Evolutionary conservation across 106 monocot species (phyloP).

Genomic region (Apostasia shenzhenica): DNA sequence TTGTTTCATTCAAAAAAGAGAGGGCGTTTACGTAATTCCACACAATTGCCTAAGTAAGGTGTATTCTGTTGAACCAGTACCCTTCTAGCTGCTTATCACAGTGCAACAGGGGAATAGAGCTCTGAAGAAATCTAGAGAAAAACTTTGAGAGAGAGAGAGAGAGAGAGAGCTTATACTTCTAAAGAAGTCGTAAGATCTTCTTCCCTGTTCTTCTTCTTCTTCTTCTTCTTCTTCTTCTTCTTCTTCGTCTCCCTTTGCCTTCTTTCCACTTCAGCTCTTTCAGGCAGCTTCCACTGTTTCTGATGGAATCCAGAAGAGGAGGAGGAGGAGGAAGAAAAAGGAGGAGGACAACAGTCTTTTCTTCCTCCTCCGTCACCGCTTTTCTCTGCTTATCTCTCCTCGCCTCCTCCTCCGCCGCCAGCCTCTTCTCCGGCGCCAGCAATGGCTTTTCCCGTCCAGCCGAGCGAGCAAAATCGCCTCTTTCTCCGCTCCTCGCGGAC

Average conservation of each 20-base stretch:
- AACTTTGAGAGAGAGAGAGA: too few species aligned
- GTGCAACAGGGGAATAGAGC: too few species aligned
- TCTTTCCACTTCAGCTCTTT: background rate
- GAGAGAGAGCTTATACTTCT: too few species aligned
- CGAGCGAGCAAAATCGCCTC: background rate
- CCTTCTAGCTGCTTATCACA: too few species aligned
- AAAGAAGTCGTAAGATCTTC: too few species aligned
- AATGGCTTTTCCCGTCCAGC: background rate
- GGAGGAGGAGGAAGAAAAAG: too few species aligned
- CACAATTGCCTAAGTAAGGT: too few species aligned
- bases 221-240: constrained; percentile 1
- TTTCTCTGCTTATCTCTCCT: constrained; percentile 3
- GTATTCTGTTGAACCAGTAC: too few species aligned
- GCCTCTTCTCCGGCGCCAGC: background rate
- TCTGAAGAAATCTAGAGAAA: too few species aligned
- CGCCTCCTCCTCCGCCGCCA: background rate
- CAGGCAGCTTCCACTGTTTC: background rate
- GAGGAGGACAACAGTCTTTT: background rate
- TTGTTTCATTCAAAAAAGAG: too few species aligned
- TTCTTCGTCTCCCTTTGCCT: background rate
- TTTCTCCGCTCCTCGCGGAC: background rate
- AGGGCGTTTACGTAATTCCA: too few species aligned
- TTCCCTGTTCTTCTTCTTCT: background rate
- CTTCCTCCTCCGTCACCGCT: background rate
- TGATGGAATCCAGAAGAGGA: background rate